These are phyloP conservation scores for Peterozyma xylosa DNA, from an alignment of 805 yeast genomes.

Conservation along the genomic window DNA sequence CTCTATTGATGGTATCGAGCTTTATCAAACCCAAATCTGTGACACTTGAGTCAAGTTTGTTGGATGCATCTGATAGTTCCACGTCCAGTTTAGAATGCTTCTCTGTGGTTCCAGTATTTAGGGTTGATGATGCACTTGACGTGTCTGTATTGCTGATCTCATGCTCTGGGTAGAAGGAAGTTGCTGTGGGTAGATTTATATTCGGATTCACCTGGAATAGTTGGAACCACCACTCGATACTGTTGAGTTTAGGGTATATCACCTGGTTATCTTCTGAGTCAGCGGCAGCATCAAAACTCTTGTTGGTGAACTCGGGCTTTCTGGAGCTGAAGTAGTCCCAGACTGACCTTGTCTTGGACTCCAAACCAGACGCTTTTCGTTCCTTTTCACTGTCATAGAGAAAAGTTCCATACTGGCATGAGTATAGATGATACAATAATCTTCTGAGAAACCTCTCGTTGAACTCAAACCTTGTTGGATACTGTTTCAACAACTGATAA, in stretches of 20 bases:
- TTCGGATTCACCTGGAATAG: slow-evolving; percentile 52
- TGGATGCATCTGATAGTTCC: neutral
- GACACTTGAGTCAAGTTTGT: neutral
- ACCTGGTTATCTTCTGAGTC: slow-evolving; percentile 29
- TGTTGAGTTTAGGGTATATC: slow-evolving; percentile 52
- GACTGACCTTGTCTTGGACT: slow-evolving; percentile 58
- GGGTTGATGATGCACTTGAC: neutral
- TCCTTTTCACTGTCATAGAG: slow-evolving; percentile 70
- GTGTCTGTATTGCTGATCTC: neutral
- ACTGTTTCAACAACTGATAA: slow-evolving; percentile 67
- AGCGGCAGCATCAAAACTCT: slow-evolving; percentile 24
- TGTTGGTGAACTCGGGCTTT: slow-evolving; percentile 57
- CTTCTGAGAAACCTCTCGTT: slow-evolving; percentile 84
- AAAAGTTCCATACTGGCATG: slow-evolving; percentile 94
- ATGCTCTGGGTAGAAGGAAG: slow-evolving; percentile 29
- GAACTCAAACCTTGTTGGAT: slow-evolving; percentile 72
- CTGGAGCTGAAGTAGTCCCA: slow-evolving; percentile 93
- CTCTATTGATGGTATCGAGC: neutral
- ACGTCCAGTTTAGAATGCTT: neutral
- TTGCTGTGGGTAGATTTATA: slow-evolving; percentile 36
- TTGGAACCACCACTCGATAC: slow-evolving; percentile 86
- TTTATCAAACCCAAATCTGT: neutral
- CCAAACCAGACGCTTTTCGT: slow-evolving; percentile 32
- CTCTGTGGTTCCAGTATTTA: neutral
- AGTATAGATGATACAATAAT: slow-evolving; percentile 77